Percentiles rank a stretch among this genome's conserved stretches.
These are phyloP conservation scores for Candida pini DNA, from an alignment of 805 yeast genomes.

Conservation along the genomic window DNA sequence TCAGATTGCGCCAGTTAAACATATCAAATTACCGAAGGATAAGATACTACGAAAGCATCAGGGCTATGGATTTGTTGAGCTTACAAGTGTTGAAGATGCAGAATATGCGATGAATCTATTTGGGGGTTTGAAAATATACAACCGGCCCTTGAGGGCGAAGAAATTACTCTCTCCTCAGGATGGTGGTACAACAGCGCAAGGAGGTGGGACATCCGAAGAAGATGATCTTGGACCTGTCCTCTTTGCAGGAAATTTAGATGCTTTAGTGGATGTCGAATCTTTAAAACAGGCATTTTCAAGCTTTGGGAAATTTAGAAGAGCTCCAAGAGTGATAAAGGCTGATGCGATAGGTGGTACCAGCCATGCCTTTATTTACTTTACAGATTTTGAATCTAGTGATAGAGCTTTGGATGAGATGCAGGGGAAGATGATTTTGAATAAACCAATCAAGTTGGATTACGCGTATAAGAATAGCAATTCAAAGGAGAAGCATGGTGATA, in stretches of 20 bases:
- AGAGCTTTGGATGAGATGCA: slow-evolving; percentile 63
- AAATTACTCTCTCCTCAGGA: slow-evolving; percentile 27
- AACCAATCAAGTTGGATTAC: slow-evolving; percentile 54
- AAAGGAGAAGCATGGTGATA: slow-evolving; percentile 70
- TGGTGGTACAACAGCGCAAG: no score
- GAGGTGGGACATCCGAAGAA: slow-evolving; percentile 6
- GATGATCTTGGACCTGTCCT: slow-evolving; percentile 44
- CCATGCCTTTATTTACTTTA: slow-evolving; percentile 66
- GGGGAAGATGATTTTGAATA: slow-evolving; percentile 64
- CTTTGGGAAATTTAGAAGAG: slow-evolving; percentile 56
- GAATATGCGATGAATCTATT: slow-evolving; percentile 61
- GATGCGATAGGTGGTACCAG: slow-evolving; percentile 47
- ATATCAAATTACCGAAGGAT: slow-evolving; percentile 75
- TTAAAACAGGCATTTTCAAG: slow-evolving; percentile 53
- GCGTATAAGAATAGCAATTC: slow-evolving; percentile 65
- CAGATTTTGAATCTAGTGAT: slow-evolving; percentile 64
- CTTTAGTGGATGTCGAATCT: slow-evolving; percentile 54
- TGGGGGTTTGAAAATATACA: slow-evolving; percentile 56
- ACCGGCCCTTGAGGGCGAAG: slow-evolving; percentile 54
- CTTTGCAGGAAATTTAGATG: slow-evolving; percentile 58
- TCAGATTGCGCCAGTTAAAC: slow-evolving; percentile 75
- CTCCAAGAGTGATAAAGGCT: slow-evolving; percentile 43
- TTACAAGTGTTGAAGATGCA: slow-evolving; percentile 52
- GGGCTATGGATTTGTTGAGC: slow-evolving; percentile 87
- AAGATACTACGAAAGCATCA: slow-evolving; percentile 64